Percentiles rank a stretch among this genome's conserved stretches.
Conservation (phyloP, 2,329 filamentous ascomycete species). For the Colletotrichum musicola region DNA sequence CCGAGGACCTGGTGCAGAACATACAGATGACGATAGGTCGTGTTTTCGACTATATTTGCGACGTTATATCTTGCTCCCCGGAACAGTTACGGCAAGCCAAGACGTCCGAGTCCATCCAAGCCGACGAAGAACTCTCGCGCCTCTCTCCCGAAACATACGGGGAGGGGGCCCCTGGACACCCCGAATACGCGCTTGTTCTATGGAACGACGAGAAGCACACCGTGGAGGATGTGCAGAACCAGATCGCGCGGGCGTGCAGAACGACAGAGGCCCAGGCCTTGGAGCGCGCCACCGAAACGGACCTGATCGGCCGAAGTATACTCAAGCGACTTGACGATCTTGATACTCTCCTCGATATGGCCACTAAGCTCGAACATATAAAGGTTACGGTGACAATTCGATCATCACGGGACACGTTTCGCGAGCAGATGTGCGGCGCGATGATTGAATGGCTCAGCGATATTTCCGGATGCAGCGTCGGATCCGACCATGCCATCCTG, state of each 20-base stretch:
- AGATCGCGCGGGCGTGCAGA: slow-evolving; percentile 89
- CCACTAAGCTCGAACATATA: slow-evolving; percentile 91
- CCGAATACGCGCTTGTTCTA: slow-evolving; percentile 86
- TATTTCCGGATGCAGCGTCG: slow-evolving; percentile 89
- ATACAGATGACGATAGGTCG: slow-evolving; percentile 89
- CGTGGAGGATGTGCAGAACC: slow-evolving; percentile 87
- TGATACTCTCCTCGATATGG: slow-evolving; percentile 79
- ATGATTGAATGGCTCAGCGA: slow-evolving; percentile 97
- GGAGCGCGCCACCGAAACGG: slow-evolving; percentile 85
- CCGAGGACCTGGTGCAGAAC: slow-evolving; percentile 79
- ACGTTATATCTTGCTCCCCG: slow-evolving; percentile 97
- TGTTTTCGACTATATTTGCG: slow-evolving; percentile 93
- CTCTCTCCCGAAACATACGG: slow-evolving; percentile 80
- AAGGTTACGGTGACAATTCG: slow-evolving; percentile 96
- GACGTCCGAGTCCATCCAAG: slow-evolving; percentile 81
- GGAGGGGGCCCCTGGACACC: slow-evolving; percentile 72
- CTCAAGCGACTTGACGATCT: slow-evolving; percentile 82
- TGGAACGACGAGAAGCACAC: slow-evolving; percentile 99
- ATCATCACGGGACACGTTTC: slow-evolving; percentile 92
- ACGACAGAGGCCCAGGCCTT: slow-evolving; percentile 77
- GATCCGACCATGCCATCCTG: slow-evolving; percentile 82
- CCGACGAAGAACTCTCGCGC: slow-evolving; percentile 85
- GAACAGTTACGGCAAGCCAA: slow-evolving; percentile 93
- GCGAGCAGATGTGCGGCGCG: slow-evolving; percentile 98
- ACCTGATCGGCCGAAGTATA: slow-evolving; percentile 88